Evolutionary conservation across 2,329 filamentous ascomycete genomes (phyloP).

Genomic region (Pseudohalonectria lignicola): DNA sequence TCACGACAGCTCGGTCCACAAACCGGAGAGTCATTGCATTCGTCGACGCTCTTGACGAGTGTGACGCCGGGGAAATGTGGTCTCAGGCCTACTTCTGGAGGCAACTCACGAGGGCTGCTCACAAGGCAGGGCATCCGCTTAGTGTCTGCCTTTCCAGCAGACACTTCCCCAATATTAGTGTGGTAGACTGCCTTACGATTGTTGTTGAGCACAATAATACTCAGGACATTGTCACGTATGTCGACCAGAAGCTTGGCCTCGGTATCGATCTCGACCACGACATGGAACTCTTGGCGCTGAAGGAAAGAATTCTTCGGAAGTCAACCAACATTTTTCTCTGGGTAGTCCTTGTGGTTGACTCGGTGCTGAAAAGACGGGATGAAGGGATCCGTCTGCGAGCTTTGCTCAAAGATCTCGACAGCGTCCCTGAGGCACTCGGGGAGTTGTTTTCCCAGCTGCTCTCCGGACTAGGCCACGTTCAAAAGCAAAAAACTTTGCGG

Average conservation of each 20-base stretch:
- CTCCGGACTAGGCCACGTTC: background rate
- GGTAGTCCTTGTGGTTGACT: slow-evolving; percentile 1
- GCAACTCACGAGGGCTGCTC: background rate
- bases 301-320: background rate
- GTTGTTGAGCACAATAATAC: background rate
- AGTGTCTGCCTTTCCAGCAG: background rate
- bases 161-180: background rate
- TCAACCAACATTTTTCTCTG: slow-evolving; percentile 2
- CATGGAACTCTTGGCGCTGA: background rate
- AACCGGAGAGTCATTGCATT: background rate
- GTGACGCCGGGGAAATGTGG: background rate
- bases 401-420: background rate
- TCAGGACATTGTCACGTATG: background rate
- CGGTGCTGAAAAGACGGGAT: background rate
- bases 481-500: background rate
- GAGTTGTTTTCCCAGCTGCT: background rate
- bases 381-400: background rate
- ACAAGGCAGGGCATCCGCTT: background rate
- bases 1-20: background rate
- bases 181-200: background rate
- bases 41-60: background rate
- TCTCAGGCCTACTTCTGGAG: background rate
- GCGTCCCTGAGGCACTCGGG: background rate
- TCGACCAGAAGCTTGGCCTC: background rate
- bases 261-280: background rate